These are phyloP conservation scores for Gynostemma pentaphyllum DNA, from an alignment of 306 rosid genomes.

Conservation along the genomic window DNA sequence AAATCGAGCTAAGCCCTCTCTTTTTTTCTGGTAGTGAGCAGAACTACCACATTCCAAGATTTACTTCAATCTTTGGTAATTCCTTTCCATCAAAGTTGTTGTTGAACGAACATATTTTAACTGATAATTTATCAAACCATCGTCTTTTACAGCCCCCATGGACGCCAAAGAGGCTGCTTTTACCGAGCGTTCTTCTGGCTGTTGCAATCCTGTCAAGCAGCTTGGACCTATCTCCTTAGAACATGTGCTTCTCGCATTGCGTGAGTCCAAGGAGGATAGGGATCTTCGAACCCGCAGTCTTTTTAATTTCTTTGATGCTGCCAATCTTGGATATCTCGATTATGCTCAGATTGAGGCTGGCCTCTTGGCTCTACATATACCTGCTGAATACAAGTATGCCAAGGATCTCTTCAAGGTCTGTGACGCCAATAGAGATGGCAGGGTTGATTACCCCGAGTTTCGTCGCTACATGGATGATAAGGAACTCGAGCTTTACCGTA, in stretches of 20 bases:
- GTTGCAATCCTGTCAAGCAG: slow-evolving; percentile 52
- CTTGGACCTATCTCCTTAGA: slow-evolving; percentile 68
- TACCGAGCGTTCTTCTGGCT: slow-evolving; percentile 5
- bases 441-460: slow-evolving; percentile 67
- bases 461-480: slow-evolving; percentile 81
- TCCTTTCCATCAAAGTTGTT: no score
- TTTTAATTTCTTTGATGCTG: slow-evolving; percentile 62
- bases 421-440: slow-evolving; percentile 66
- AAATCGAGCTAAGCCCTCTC: no score
- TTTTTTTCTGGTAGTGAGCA: no score
- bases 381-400: slow-evolving; percentile 74
- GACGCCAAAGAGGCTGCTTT: slow-evolving; percentile 11
- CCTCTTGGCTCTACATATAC: slow-evolving; percentile 70
- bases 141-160: background rate
- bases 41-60: no score
- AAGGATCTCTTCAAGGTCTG: slow-evolving; percentile 68
- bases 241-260: slow-evolving; percentile 70
- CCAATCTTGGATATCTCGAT: slow-evolving; percentile 54
- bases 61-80: no score
- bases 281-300: slow-evolving; percentile 52
- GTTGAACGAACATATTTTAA: no score
- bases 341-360: slow-evolving; percentile 67
- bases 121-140: background rate
- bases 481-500: slow-evolving; percentile 84
- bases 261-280: slow-evolving; percentile 76